These are phyloP conservation scores for Metroxylon sagu DNA, from an alignment of 176 grass and related monocot genomes.

Conservation along the genomic window DNA sequence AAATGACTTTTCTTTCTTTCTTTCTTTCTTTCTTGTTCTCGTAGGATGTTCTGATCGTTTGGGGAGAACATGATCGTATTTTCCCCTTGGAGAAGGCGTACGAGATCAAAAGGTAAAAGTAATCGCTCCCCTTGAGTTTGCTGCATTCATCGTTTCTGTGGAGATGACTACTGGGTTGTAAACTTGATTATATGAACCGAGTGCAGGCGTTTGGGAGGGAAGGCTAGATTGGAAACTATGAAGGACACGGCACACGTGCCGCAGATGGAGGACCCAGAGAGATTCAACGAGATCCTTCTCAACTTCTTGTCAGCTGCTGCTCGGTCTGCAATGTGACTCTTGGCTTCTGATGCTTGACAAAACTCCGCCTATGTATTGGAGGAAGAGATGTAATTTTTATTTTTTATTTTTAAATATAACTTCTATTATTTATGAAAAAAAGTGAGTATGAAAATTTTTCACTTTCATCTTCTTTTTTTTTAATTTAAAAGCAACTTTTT, in stretches of 20 bases:
- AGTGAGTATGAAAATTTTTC: too few relatives aligned
- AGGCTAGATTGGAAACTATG: conserved; percentile 49
- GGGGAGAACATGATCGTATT: conserved; percentile 85
- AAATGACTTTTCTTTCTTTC: background rate
- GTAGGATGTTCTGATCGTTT: conserved; percentile 75
- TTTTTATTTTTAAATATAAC: too few relatives aligned
- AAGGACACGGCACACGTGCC: conserved; percentile 64
- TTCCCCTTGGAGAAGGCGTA: conserved; percentile 63
- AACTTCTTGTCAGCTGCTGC: conserved; percentile 44
- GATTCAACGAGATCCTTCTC: conserved; percentile 55
- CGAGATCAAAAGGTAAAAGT: conserved; percentile 44
- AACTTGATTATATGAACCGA: conserved; percentile 6
- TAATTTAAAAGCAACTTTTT: too few relatives aligned
- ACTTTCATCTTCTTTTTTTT: too few relatives aligned
- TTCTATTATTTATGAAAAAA: too few relatives aligned
- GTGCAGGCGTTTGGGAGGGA: conserved; percentile 61
- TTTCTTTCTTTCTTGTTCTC: background rate
- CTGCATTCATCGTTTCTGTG: background rate
- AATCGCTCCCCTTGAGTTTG: background rate
- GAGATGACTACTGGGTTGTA: background rate
- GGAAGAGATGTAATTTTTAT: too few relatives aligned
- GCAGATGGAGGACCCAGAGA: conserved; percentile 51
- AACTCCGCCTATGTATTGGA: too few relatives aligned
- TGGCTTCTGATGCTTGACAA: too few relatives aligned
- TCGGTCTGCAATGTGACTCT: background rate